Evolutionary conservation across 1,139 yeast genomes (phyloP).

Genomic region (Pichia inconspicua): DNA sequence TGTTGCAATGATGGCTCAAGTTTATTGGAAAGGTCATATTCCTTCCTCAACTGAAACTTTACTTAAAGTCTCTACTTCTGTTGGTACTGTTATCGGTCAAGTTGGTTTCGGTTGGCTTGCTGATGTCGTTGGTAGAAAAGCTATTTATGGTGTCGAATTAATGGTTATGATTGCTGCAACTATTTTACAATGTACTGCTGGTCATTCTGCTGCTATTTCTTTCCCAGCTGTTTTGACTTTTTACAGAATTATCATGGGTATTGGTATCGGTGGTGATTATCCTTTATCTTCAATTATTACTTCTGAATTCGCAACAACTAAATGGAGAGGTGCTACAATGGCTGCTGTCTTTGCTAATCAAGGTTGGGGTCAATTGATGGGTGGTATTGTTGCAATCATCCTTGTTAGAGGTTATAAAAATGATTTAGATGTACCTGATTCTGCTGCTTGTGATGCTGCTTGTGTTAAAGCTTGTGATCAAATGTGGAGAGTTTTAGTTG

Average conservation of each 20-base stretch:
- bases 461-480: constrained; percentile 78
- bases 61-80: constrained; percentile 81
- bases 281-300: constrained; percentile 92
- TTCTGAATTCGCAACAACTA: constrained; percentile 81
- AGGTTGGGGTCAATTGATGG: constrained; percentile 86
- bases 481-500: constrained; percentile 88
- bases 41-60: constrained; percentile 68
- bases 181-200: constrained; percentile 65
- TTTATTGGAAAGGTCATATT: constrained; percentile 61
- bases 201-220: constrained; percentile 59
- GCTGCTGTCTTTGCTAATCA: constrained; percentile 89
- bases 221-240: constrained; percentile 68
- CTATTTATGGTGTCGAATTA: constrained; percentile 79
- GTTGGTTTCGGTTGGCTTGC: constrained; percentile 78
- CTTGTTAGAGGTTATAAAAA: constrained; percentile 67
- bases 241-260: constrained; percentile 79
- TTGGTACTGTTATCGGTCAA: constrained; percentile 93
- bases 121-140: constrained; percentile 81
- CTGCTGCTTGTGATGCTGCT: constrained; percentile 46
- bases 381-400: constrained; percentile 71
- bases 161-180: constrained; percentile 78
- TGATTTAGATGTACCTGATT: constrained; percentile 43
- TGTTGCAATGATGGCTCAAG: constrained; percentile 65
- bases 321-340: constrained; percentile 96
- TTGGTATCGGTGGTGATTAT: constrained; percentile 99